Conservation (phyloP, 257 asterid genomes). For the Ophiorrhiza pumila region DNA sequence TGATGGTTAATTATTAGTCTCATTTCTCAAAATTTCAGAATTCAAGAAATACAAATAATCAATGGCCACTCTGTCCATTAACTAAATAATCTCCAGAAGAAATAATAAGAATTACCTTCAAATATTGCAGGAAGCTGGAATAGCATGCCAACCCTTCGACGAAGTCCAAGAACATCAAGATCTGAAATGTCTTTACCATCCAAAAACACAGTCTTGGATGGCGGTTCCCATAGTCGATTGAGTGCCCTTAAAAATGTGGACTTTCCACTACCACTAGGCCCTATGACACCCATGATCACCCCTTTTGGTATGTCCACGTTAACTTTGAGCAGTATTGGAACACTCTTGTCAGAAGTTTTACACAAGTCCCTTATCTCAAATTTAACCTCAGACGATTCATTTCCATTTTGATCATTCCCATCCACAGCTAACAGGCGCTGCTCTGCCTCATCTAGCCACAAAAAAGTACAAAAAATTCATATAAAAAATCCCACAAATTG, state of each 20-base stretch:
- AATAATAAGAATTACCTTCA: constrained; percentile 43
- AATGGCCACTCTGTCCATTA: background rate
- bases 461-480: background rate
- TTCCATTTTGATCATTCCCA: constrained; percentile 19
- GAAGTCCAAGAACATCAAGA: constrained; percentile 62
- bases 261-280: constrained; percentile 87
- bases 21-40: background rate
- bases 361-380: constrained; percentile 56
- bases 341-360: constrained; percentile 48
- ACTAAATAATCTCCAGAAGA: background rate
- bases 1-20: background rate
- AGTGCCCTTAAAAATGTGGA: constrained; percentile 70
- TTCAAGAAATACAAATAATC: too few relatives aligned
- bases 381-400: constrained; percentile 25
- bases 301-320: constrained; percentile 61
- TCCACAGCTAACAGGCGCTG: constrained; percentile 38
- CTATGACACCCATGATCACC: constrained; percentile 66
- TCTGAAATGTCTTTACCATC: constrained; percentile 61
- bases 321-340: constrained; percentile 49
- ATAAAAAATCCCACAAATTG: background rate
- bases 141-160: constrained; percentile 72
- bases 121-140: constrained; percentile 78
- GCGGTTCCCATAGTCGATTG: constrained; percentile 75
- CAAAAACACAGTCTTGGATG: constrained; percentile 51
- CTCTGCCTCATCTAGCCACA: constrained; percentile 30